Evolutionary conservation across 202 grass and related monocot species (phyloP).

Genomic region (Eragrostis tef): DNA sequence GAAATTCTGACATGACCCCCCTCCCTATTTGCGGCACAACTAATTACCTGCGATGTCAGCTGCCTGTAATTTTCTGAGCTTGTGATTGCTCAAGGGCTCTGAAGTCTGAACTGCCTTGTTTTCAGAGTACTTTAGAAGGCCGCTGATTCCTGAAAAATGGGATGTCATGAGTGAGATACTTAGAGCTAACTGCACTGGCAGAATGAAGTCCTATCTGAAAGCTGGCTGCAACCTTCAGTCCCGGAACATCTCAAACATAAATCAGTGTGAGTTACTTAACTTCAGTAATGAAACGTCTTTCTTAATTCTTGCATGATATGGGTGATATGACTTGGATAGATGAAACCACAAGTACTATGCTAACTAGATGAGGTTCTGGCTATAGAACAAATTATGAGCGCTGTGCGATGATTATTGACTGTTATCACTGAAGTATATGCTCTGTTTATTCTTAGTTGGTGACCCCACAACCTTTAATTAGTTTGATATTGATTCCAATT

Average conservation of each 20-base stretch:
- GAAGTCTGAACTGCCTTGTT: conserved; percentile 11
- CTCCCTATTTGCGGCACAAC: background rate
- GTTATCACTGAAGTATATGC: conserved; percentile 3
- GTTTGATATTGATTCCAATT: conserved; percentile 33
- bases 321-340: background rate
- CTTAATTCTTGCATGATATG: conserved; percentile 13
- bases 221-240: conserved; percentile 49
- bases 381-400: background rate
- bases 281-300: background rate
- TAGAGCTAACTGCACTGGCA: conserved; percentile 59
- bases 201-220: conserved; percentile 71
- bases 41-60: background rate
- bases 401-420: background rate
- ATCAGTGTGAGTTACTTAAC: conserved; percentile 58
- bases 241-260: conserved; percentile 63
- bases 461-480: conserved; percentile 11
- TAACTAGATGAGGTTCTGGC: background rate
- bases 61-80: background rate
- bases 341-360: background rate
- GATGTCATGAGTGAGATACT: conserved; percentile 54
- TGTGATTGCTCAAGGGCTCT: background rate
- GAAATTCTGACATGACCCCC: background rate
- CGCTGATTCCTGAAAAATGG: conserved; percentile 42
- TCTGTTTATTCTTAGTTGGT: background rate
- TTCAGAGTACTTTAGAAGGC: conserved; percentile 56